Evolutionary conservation across 2,329 filamentous ascomycete genomes (phyloP).

Genomic region (Epichloe brachyelytri): DNA sequence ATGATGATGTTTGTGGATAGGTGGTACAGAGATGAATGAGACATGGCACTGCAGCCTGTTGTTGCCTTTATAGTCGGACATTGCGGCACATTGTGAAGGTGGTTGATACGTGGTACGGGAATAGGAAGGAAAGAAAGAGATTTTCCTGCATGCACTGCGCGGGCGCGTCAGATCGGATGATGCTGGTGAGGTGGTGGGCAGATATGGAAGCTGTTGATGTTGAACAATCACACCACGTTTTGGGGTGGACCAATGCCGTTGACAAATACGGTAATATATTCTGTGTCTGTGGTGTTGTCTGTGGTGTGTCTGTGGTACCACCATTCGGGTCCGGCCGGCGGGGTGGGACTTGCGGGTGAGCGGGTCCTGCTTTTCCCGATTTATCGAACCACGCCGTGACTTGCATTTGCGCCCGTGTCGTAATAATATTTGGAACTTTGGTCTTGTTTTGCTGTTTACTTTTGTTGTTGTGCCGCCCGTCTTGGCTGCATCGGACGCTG

Average conservation of each 20-base stretch:
- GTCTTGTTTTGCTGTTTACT: too few species aligned
- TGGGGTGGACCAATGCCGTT: background rate
- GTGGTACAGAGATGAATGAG: too few species aligned
- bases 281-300: background rate
- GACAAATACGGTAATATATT: too few species aligned
- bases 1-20: too few species aligned
- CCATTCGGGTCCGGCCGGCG: background rate
- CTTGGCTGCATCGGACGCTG: too few species aligned
- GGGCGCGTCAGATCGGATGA: background rate
- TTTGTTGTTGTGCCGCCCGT: too few species aligned
- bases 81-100: too few species aligned
- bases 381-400: background rate
- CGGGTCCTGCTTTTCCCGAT: conserved; percentile 1
- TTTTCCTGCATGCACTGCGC: background rate
- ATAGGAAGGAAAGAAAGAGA: too few species aligned
- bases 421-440: too few species aligned
- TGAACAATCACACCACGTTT: conserved; percentile 4
- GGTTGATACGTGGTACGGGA: too few species aligned
- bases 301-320: conserved; percentile 1
- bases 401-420: background rate
- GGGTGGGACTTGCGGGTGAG: background rate
- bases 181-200: conserved; percentile 3
- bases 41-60: too few species aligned
- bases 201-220: background rate
- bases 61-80: too few species aligned